phyloP scores from a whole-genome alignment of 306 rosid species.

The Carpinus viminea region DNA sequence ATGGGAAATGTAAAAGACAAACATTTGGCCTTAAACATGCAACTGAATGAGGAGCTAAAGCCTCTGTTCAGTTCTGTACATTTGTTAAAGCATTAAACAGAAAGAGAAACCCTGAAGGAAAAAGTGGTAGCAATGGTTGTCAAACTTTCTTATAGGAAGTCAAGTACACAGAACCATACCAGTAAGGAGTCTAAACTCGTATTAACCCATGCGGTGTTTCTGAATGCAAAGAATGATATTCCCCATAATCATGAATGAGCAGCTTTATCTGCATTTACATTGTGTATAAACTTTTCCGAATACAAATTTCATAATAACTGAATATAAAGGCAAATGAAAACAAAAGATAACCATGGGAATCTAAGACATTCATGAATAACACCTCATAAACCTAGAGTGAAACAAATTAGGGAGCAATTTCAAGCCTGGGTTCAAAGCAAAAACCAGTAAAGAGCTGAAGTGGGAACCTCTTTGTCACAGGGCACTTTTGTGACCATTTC shows the following conservation, averaged over 20 bases:
- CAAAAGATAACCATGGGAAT: slow-evolving; percentile 21
- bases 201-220: slow-evolving; percentile 27
- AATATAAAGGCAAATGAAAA: slow-evolving; percentile 30
- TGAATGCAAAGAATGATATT: slow-evolving; percentile 51
- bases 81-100: not conserved
- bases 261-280: slow-evolving; percentile 58
- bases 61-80: not conserved
- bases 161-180: not conserved
- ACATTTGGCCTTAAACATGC: not conserved
- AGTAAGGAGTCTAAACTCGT: not conserved
- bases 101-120: not conserved
- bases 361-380: slow-evolving; percentile 27
- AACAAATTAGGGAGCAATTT: slow-evolving; percentile 64
- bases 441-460: slow-evolving; percentile 94
- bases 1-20: not conserved
- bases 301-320: slow-evolving; percentile 37
- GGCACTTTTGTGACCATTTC: slow-evolving; percentile 97
- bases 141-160: not conserved
- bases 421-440: slow-evolving; percentile 95
- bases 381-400: slow-evolving; percentile 28
- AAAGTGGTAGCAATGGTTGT: not conserved
- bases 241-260: slow-evolving; percentile 54
- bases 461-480: slow-evolving; percentile 80
- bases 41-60: not conserved
- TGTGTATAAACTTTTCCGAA: slow-evolving; percentile 43